Evolutionary conservation across 192 early-diverging fungal species (phyloP).

Genomic region (Oehlia diaphana): DNA sequence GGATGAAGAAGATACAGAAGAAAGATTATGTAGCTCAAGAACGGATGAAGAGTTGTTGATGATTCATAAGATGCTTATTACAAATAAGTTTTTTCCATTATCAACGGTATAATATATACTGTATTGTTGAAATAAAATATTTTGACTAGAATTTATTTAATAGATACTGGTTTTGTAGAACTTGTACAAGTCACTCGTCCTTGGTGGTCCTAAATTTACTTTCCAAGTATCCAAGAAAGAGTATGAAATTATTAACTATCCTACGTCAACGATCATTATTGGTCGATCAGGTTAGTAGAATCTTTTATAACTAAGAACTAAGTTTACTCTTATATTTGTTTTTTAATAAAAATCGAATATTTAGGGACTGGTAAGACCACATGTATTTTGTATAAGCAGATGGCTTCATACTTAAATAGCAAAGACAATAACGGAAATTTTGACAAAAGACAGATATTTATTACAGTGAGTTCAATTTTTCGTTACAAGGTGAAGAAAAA

Average conservation of each 20-base stretch:
- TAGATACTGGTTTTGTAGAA: not conserved
- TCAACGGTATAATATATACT: conserved; percentile 2
- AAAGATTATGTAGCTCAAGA: not conserved
- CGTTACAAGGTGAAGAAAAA: not conserved
- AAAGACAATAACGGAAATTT: not conserved
- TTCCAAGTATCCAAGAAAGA: conserved; percentile 21
- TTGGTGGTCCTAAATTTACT: not conserved
- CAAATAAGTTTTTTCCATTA: conserved; percentile 23
- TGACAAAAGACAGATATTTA: conserved; percentile 26
- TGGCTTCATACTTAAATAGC: conserved; percentile 3
- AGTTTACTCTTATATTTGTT: not conserved
- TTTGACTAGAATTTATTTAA: not conserved
- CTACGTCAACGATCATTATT: conserved; percentile 20
- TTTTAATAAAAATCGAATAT: not conserved
- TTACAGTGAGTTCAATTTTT: not conserved
- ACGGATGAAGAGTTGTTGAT: not conserved
- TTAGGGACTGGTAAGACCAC: conserved; percentile 21
- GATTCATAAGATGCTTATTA: conserved; percentile 25
- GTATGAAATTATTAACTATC: conserved; percentile 21
- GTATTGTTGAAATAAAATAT: not conserved
- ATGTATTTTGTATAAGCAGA: not conserved
- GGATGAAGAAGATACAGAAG: not conserved
- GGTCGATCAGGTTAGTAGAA: conserved; percentile 25
- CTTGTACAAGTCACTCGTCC: conserved; percentile 15
- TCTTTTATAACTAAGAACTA: not conserved